Conservation (phyloP, 176 grass and related monocot genomes). For the Dendrocalamus sinicus region DNA sequence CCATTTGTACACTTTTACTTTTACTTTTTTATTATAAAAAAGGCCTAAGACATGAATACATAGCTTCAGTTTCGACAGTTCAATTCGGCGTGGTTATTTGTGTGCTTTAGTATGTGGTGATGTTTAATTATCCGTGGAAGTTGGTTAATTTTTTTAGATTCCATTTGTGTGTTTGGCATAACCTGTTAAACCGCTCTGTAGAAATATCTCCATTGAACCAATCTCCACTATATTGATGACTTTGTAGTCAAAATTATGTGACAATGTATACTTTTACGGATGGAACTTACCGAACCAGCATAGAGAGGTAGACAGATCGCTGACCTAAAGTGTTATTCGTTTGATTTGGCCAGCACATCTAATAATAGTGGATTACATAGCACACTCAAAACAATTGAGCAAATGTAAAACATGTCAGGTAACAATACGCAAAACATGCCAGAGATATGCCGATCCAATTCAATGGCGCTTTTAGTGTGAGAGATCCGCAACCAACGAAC, state of each 20-base stretch:
- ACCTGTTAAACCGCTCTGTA: background rate
- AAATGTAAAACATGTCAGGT: background rate
- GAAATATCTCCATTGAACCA: background rate
- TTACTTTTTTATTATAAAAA: too few relatives aligned
- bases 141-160: too few relatives aligned
- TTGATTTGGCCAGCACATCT: background rate
- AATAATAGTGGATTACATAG: background rate
- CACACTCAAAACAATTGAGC: background rate
- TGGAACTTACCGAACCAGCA: background rate
- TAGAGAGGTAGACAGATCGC: background rate
- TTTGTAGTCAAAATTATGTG: background rate
- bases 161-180: too few relatives aligned
- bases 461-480: background rate
- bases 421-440: background rate
- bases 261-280: background rate
- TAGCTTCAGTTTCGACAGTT: too few relatives aligned
- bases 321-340: background rate
- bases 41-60: too few relatives aligned
- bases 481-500: too few relatives aligned
- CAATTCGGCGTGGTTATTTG: too few relatives aligned
- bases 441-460: background rate
- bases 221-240: background rate
- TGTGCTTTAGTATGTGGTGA: too few relatives aligned
- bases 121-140: too few relatives aligned
- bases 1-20: background rate